Evolutionary conservation across 169 alveolate species (phyloP).

Genomic region (Perkinsus olseni): DNA sequence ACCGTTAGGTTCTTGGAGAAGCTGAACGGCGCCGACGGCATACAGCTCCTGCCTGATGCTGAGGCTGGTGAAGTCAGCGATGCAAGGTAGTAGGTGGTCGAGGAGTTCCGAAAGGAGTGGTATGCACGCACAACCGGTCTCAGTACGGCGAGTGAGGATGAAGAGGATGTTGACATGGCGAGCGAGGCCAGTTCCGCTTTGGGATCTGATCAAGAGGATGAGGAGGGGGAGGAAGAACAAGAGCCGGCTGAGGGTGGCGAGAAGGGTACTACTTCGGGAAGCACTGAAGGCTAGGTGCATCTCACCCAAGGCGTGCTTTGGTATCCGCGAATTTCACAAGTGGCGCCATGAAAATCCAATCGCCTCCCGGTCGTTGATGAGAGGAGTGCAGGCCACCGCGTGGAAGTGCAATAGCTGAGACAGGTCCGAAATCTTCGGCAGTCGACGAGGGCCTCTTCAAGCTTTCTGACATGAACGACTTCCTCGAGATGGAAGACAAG

Average conservation of each 20-base stretch:
- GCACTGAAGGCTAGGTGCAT: too few relatives aligned
- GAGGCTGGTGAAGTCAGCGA: not conserved
- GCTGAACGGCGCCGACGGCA: not conserved
- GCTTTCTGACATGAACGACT: not conserved
- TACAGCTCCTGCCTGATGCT: not conserved
- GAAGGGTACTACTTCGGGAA: not conserved
- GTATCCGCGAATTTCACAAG: too few relatives aligned
- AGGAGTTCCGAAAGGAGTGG: not conserved
- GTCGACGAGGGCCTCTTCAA: not conserved
- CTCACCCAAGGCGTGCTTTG: too few relatives aligned
- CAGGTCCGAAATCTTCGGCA: not conserved
- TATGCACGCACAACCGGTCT: not conserved
- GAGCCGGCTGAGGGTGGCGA: not conserved
- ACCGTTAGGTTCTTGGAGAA: not conserved
- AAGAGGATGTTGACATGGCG: not conserved
- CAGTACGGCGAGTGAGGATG: not conserved
- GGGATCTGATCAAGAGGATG: not conserved
- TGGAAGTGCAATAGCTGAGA: not conserved
- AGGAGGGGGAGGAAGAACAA: not conserved
- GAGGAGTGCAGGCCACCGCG: not conserved
- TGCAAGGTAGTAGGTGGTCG: not conserved
- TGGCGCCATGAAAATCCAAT: too few relatives aligned
- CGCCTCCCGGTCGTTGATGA: too few relatives aligned
- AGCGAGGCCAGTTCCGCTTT: not conserved
- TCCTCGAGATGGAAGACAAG: not conserved